A percentile compares a stretch with the other conserved stretches of the same genome.
Conservation (phyloP, 1,284 basidiomycete genomes). For the Cutaneotrichosporon arboriforme region DNA sequence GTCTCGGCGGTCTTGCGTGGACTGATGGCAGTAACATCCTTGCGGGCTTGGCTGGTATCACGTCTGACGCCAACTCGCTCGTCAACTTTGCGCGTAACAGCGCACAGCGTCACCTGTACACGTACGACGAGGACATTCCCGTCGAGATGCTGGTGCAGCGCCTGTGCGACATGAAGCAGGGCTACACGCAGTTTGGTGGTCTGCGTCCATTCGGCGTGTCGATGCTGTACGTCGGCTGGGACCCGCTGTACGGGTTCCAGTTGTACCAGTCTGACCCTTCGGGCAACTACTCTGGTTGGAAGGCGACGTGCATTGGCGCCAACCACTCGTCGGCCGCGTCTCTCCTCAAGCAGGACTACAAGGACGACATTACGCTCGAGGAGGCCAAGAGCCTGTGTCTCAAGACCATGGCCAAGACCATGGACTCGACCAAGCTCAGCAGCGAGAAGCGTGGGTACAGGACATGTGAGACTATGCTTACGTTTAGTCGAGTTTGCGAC, state of each 20-base stretch:
- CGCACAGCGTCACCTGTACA: constrained; percentile 80
- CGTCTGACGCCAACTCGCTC: constrained; percentile 95
- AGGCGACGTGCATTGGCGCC: constrained; percentile 94
- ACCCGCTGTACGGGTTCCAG: constrained; percentile 93
- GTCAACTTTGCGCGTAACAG: constrained; percentile 90
- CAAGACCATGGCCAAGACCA: constrained; percentile 97
- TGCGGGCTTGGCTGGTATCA: constrained; percentile 89
- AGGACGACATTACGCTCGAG: constrained; percentile 84
- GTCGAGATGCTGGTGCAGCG: constrained; percentile 92
- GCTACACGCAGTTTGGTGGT: constrained; percentile 96
- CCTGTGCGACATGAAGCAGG: constrained; percentile 96
- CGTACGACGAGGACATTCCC: constrained; percentile 95
- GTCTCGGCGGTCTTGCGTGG: too few relatives aligned
- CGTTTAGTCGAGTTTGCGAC: constrained; percentile 88
- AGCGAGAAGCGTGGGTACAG: constrained; percentile 78
- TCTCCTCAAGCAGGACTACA: constrained; percentile 96
- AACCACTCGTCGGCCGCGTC: constrained; percentile 67
- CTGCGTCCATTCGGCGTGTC: constrained; percentile 97
- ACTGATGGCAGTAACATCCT: constrained; percentile 74
- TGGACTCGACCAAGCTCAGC: constrained; percentile 94
- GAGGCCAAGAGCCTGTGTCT: constrained; percentile 88
- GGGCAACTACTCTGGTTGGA: constrained; percentile 98
- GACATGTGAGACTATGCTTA: not conserved
- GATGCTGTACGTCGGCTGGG: constrained; percentile 91
- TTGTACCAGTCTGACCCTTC: constrained; percentile 98